Conservation (phyloP, 495 filamentous ascomycete genomes). For the Aspergillus ostianus region DNA sequence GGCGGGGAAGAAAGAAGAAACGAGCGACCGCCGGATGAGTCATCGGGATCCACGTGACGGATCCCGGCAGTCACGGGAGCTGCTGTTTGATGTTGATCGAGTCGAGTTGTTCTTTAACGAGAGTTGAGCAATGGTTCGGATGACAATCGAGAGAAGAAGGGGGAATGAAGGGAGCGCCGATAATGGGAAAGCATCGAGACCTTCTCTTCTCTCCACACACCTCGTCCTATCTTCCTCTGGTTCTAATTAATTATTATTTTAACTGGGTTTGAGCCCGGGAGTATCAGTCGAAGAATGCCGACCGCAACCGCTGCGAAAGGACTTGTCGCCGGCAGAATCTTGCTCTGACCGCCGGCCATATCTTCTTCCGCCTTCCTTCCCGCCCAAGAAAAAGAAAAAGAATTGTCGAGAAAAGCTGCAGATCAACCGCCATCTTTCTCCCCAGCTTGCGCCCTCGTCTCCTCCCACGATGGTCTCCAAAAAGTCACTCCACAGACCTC, state of each 20-base stretch:
- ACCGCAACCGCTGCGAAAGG: neutral
- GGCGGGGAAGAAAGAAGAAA: slow-evolving; percentile 40
- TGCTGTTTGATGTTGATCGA: neutral
- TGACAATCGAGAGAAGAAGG: no score
- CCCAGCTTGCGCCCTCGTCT: neutral
- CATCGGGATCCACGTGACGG: slow-evolving; percentile 38
- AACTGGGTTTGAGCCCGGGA: no score
- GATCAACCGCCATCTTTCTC: neutral
- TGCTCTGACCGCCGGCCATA: slow-evolving; percentile 20
- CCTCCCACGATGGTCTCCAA: slow-evolving; percentile 24
- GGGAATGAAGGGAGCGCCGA: neutral
- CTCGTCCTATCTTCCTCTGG: no score
- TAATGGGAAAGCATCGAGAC: no score
- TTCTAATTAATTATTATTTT: no score
- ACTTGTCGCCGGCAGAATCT: neutral
- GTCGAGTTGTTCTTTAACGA: slow-evolving; percentile 6
- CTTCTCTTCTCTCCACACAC: no score
- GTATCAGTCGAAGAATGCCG: neutral
- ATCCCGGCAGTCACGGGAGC: no score
- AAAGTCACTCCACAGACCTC: slow-evolving; percentile 22
- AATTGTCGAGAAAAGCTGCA: neutral
- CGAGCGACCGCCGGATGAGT: slow-evolving; percentile 45
- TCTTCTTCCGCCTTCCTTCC: slow-evolving; percentile 17
- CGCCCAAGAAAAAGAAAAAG: neutral
- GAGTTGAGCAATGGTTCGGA: no score